phyloP scores from a whole-genome alignment of 2,329 filamentous ascomycete species.

The Cercospora canescens region DNA sequence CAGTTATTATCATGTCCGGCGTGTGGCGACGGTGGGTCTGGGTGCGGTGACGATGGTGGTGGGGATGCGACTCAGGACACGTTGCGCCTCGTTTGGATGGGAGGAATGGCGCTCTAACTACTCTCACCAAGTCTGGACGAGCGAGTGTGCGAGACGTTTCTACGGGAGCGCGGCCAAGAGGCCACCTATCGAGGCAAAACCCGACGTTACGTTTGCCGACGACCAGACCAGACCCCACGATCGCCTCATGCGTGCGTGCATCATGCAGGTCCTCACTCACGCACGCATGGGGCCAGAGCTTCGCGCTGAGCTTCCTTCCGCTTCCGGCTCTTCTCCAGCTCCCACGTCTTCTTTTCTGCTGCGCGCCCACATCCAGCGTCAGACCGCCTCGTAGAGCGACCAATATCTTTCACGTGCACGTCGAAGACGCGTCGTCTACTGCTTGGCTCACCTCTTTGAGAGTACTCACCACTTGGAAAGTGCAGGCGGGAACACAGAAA shows the following conservation, averaged over 20 bases:
- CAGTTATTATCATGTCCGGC: not conserved
- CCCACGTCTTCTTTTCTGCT: not conserved
- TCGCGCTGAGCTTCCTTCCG: not conserved
- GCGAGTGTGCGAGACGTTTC: not conserved
- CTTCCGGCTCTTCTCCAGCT: not conserved
- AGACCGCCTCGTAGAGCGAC: not conserved
- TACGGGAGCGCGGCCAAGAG: not conserved
- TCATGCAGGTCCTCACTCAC: constrained; percentile 1
- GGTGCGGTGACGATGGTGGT: not conserved
- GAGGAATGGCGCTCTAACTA: not conserved
- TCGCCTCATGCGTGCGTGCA: not conserved
- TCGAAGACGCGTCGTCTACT: not conserved
- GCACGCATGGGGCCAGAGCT: not conserved
- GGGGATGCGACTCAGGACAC: not conserved
- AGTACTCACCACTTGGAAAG: too few relatives aligned
- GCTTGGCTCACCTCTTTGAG: not conserved
- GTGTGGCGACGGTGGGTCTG: not conserved
- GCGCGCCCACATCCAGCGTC: not conserved
- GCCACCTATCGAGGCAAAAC: constrained; percentile 2
- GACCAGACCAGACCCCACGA: not conserved
- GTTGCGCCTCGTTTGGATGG: not conserved
- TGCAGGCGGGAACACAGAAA: too few relatives aligned
- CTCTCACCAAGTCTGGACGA: not conserved
- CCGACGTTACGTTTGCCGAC: not conserved
- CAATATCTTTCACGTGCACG: not conserved